Evolutionary conservation across 352 stramenopile genomes (phyloP).

Genomic region (Blastocystis sp.): DNA sequence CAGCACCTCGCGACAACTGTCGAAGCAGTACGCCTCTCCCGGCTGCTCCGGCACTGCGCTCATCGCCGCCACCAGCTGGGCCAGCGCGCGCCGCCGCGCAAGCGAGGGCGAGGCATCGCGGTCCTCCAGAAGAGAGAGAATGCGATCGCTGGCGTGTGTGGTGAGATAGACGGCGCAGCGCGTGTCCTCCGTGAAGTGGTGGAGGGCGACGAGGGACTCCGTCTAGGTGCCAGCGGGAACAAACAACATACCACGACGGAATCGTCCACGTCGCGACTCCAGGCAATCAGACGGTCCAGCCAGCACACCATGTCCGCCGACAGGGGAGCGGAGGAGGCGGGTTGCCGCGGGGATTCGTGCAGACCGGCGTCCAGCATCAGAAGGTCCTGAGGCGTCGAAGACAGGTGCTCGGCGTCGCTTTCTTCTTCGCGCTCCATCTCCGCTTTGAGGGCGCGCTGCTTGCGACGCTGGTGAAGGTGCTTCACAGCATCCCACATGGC

Average conservation of each 20-base stretch:
- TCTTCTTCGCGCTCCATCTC: too few relatives aligned
- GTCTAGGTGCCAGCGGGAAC: neutral
- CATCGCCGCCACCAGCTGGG: conserved; percentile 1
- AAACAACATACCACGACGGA: neutral
- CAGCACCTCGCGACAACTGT: conserved; percentile 14
- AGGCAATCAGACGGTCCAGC: conserved; percentile 28
- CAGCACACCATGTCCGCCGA: neutral
- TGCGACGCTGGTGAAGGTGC: too few relatives aligned
- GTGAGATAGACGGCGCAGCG: conserved; percentile 19
- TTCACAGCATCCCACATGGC: too few relatives aligned
- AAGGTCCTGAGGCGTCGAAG: too few relatives aligned
- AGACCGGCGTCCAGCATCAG: too few relatives aligned
- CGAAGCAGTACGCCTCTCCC: conserved; percentile 16
- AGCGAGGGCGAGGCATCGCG: neutral
- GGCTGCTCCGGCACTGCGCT: conserved; percentile 2
- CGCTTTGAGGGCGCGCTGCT: too few relatives aligned
- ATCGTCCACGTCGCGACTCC: conserved; percentile 15
- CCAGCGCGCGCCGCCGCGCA: neutral
- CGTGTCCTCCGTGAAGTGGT: conserved; percentile 26
- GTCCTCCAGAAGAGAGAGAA: conserved; percentile 15
- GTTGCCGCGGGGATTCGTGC: too few relatives aligned
- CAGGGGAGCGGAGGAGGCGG: neutral
- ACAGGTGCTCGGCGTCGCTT: too few relatives aligned
- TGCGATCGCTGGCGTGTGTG: neutral
- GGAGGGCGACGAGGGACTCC: neutral